Evolutionary conservation across 345 rosid species (phyloP), one percentile per base, ranked within the genome.

Genomic region (Ceriops decandra): DNA sequence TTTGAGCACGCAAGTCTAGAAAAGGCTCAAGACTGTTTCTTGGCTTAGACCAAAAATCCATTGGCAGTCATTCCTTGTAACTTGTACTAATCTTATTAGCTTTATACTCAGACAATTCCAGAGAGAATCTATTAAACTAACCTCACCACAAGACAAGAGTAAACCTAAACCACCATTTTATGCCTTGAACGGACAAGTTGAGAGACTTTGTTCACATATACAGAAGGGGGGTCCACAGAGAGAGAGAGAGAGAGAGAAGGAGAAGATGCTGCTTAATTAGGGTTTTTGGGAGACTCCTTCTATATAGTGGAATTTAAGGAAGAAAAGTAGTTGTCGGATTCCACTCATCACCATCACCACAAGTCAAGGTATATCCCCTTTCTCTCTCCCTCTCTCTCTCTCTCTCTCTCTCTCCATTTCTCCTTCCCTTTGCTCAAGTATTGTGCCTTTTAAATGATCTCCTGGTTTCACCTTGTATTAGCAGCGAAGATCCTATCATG

Each of bases 61-160:
- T 20, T 19, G 24, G 0, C 7, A 35, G 65, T 71, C 69, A 21
- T 66, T 68, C 67, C 52, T 62, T 27, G 72, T 60, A 36, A 68
- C 64, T 58, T 71, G 77, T 67, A 60, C 62, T 52, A 66, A 59
- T 64, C 69, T 61, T 68, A 63, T 56, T 36, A 67, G 74, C 58
- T 62, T 8, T 38, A 46, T 70, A 22, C 71, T 62, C 76, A 28
- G 71, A 63, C 61, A 71, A 26, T 60, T 35, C 35, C 65, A 78
- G 57, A 13, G 28, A 68, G 72, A 76, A 77, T 72, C 68, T 66
- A 68, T 30, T 51, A 35, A 68, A 74, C 65, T 51, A 60, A 63
- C 57, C 62, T 57, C 75, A 63, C 68, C 31, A 21, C 22, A 52
- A 46, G 49, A 42, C 49, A 13, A 56, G 13, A 56, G 16, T 56